phyloP scores from a whole-genome alignment of 2,329 filamentous ascomycete genomes.

The Herpotrichia juniperi region DNA sequence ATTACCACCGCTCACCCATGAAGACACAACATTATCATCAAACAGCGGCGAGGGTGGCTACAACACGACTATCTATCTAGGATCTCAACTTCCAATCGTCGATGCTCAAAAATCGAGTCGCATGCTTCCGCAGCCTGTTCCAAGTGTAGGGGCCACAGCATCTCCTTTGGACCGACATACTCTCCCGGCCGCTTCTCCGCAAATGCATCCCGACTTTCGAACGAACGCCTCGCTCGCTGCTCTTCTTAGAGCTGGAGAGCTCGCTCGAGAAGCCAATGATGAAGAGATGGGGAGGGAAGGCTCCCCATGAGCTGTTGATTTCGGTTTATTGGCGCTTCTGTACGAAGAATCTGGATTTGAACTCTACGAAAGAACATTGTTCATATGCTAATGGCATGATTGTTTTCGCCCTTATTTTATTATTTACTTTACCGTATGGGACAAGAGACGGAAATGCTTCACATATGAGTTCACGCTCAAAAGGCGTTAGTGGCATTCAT shows the following conservation, averaged over 20 bases:
- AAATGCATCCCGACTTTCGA: slow-evolving; percentile 35
- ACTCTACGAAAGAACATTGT: no score
- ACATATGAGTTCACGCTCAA: background rate
- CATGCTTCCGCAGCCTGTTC: slow-evolving; percentile 45
- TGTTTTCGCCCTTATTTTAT: no score
- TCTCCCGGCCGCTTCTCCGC: slow-evolving; percentile 21
- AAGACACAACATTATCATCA: slow-evolving; percentile 49
- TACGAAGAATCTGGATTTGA: no score
- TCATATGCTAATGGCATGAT: no score
- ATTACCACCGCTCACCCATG: slow-evolving; percentile 44
- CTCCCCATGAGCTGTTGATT: slow-evolving; percentile 13
- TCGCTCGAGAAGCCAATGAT: slow-evolving; percentile 42
- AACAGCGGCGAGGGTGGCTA: slow-evolving; percentile 38
- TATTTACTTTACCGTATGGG: no score
- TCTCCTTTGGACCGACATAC: slow-evolving; percentile 39
- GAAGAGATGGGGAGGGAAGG: slow-evolving; percentile 28
- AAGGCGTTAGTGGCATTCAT: background rate
- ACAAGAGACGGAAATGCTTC: no score
- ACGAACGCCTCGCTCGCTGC: slow-evolving; percentile 43
- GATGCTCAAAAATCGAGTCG: slow-evolving; percentile 43
- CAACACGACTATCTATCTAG: slow-evolving; percentile 15
- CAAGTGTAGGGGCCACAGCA: slow-evolving; percentile 31
- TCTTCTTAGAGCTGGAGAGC: slow-evolving; percentile 44
- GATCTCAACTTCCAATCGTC: slow-evolving; percentile 21
- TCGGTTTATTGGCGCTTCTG: background rate